Percentiles rank a stretch among this genome's conserved stretches.
phyloP scores from a whole-genome alignment of 2,329 filamentous ascomycete species.

The Elsinoe ampelina region DNA sequence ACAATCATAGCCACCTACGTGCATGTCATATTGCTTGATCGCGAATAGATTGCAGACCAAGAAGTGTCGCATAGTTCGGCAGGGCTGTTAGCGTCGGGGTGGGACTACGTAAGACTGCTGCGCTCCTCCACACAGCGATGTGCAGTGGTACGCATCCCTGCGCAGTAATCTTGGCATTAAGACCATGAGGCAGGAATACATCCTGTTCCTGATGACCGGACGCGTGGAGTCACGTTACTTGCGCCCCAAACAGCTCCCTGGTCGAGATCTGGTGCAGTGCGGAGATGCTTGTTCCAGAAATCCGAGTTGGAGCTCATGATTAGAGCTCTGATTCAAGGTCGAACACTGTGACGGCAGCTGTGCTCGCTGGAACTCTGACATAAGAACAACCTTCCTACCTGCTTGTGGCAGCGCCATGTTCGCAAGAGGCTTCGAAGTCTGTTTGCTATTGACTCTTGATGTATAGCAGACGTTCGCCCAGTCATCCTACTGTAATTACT shows the following conservation, averaged over 20 bases:
- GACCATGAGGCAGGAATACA: neutral
- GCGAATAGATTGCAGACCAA: neutral
- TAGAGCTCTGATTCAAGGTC: neutral
- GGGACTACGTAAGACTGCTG: slow-evolving; percentile 9
- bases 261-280: neutral
- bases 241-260: neutral
- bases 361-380: neutral
- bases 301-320: neutral
- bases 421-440: slow-evolving; percentile 1
- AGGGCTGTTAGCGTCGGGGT: neutral
- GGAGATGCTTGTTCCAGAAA: neutral
- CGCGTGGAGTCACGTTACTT: slow-evolving; percentile 5
- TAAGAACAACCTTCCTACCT: neutral
- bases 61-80: neutral
- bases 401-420: neutral
- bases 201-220: slow-evolving; percentile 1
- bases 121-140: slow-evolving; percentile 2
- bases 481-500: neutral
- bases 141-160: slow-evolving; percentile 4
- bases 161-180: slow-evolving; percentile 10
- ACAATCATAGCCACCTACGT: slow-evolving; percentile 4
- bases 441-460: neutral
- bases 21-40: slow-evolving; percentile 4
- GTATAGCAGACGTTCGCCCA: slow-evolving; percentile 6
- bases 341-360: neutral